Base-by-base conservation (phyloP, 2,329 filamentous ascomycete species). In the Gaeumannomyces tritici region DNA sequence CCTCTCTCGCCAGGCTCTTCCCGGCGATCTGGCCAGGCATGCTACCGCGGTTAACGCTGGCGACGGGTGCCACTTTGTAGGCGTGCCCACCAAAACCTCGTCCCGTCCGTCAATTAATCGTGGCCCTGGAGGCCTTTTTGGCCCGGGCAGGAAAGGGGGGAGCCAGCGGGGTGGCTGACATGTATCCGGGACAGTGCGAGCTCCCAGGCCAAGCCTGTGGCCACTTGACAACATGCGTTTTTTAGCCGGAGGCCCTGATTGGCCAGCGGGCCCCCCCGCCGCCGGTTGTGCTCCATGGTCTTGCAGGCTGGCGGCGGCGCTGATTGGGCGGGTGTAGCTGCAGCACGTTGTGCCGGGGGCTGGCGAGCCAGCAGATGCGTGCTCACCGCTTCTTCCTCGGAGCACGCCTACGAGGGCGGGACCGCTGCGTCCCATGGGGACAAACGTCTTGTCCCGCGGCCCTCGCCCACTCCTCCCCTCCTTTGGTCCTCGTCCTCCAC, bases 341-440 rank as follows among this genome's bases (percentile, higher is more conserved):
- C 62, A 64, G 42, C 18, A 51, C 21, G 51, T 62, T 60, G 64
- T 60, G 64, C 65, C 66, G 63, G 65, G 67, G 69, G 68, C 69
- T 70, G 69, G 69, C 69, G 64, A 64, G 63, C 65, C 63, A 66
- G 66, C 68, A 51, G 66, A 63, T 66, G 65, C 57, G 51, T 63
- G 65, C 69, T 71, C 70, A 71, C 70, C 70, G 70, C 70, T 67
- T 70, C 69, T 71, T 71, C 62, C 61, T 62, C 63, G 65, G 62
- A 60, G 57, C 51, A 35, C 26, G 42, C 47, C 60, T 62, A 54
- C 33, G 35, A 24, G 35, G 29, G 59, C 59, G 47, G 35, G 59
- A 55, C 59, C 35, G 28, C 42, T 51, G 8, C 42, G 42, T 51
- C 42, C 42, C 42, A 51, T 51, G 42, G 42, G 55, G 56, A 58